phyloP scores from a whole-genome alignment of 1,284 basidiomycete species.

The Sporisorium scitamineum region DNA sequence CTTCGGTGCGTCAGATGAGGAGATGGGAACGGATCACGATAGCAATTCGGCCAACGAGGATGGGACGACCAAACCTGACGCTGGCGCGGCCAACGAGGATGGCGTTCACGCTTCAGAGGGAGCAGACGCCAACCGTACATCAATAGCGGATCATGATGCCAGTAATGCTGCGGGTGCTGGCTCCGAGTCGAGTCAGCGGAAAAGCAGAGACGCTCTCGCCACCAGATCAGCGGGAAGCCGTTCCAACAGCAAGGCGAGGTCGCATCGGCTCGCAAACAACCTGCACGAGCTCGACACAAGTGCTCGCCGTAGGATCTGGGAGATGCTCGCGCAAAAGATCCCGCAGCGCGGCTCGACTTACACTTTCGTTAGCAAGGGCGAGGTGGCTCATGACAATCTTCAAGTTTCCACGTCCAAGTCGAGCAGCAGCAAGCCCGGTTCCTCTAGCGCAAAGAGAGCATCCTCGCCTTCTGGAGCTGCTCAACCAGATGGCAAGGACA shows the following conservation, averaged over 20 bases:
- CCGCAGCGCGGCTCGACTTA: conserved; percentile 52
- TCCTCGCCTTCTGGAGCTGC: conserved; percentile 1
- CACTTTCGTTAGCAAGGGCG: conserved; percentile 50
- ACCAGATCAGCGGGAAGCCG: conserved; percentile 10
- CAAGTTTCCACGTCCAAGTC: conserved; percentile 29
- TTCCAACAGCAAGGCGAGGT: conserved; percentile 35
- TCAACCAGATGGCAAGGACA: neutral
- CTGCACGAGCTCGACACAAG: conserved; percentile 43
- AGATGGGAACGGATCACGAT: conserved; percentile 28
- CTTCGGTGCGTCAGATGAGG: conserved; percentile 24
- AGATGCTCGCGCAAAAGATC: conserved; percentile 49
- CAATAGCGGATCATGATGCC: conserved; percentile 8
- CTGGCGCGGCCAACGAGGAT: conserved; percentile 4
- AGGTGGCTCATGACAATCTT: conserved; percentile 45
- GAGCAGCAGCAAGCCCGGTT: conserved; percentile 3
- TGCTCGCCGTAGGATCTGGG: conserved; percentile 47
- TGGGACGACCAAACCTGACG: neutral
- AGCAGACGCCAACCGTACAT: neutral
- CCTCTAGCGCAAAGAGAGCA: conserved; percentile 6
- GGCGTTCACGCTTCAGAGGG: neutral
- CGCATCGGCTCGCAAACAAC: conserved; percentile 16
- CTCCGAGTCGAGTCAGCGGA: conserved; percentile 10
- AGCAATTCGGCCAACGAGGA: conserved; percentile 29
- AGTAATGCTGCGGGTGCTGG: neutral
- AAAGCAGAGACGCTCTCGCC: conserved; percentile 16